A percentile compares a stretch with the other conserved stretches of the same genome.
These are phyloP conservation scores for Hymenoscyphus infarciens DNA, from an alignment of 2,329 filamentous ascomycete genomes.

Conservation along the genomic window DNA sequence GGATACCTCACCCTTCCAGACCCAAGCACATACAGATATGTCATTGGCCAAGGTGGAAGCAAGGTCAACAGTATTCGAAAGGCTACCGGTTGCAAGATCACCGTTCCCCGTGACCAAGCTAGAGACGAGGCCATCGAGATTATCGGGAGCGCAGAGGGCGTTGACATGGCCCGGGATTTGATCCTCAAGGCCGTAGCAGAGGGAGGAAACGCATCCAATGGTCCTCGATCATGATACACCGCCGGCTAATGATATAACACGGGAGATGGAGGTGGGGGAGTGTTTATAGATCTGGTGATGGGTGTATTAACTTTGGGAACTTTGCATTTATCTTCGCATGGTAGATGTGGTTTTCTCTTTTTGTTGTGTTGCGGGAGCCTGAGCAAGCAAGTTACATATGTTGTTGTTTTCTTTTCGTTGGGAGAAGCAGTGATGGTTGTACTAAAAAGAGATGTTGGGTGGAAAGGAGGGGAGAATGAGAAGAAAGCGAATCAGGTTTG, in stretches of 20 bases:
- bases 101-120: constrained; percentile 79
- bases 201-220: constrained; percentile 37
- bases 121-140: constrained; percentile 85
- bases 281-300: constrained; percentile 5
- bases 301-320: constrained; percentile 6
- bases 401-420: too few species aligned
- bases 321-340: not conserved
- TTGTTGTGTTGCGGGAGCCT: not conserved
- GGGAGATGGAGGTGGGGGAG: not conserved
- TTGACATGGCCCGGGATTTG: constrained; percentile 83
- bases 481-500: too few species aligned
- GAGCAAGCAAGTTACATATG: too few species aligned
- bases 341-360: not conserved
- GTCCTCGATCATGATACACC: constrained; percentile 13
- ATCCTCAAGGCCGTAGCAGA: constrained; percentile 80
- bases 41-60: constrained; percentile 83
- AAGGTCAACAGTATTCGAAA: constrained; percentile 92
- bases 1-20: constrained; percentile 88
- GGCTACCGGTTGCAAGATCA: constrained; percentile 89
- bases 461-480: too few species aligned
- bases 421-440: too few species aligned
- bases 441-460: too few species aligned
- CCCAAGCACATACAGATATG: constrained; percentile 80
- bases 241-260: not conserved
- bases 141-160: constrained; percentile 70